Percentiles rank a stretch among this genome's conserved stretches.
Conservation (phyloP, 2,329 filamentous ascomycete genomes). For the Claviceps arundinis region DNA sequence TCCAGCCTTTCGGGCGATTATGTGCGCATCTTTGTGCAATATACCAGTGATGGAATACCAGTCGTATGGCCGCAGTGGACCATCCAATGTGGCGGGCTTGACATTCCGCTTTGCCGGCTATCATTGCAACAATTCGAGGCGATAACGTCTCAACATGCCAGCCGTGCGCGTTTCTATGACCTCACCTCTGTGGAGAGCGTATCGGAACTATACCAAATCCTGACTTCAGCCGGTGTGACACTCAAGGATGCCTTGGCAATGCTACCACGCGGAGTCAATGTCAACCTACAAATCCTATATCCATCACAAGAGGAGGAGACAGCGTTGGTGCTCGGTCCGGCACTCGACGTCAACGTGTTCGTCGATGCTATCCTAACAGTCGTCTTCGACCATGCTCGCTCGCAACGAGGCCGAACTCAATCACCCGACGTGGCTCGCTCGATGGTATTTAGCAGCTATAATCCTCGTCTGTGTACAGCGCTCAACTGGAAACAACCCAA, state of each 20-base stretch:
- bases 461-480: conserved; percentile 77
- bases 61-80: conserved; percentile 83
- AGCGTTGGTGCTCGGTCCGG: conserved; percentile 54
- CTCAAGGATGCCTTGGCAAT: conserved; percentile 63
- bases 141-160: conserved; percentile 31
- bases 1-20: conserved; percentile 96
- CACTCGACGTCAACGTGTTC: conserved; percentile 72
- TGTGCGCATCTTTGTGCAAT: conserved; percentile 78
- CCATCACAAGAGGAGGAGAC: conserved; percentile 65
- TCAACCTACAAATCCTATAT: conserved; percentile 87
- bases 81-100: conserved; percentile 59
- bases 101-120: conserved; percentile 70
- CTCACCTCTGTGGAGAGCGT: conserved; percentile 36
- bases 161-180: conserved; percentile 28
- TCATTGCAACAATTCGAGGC: conserved; percentile 58
- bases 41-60: conserved; percentile 76
- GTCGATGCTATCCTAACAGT: conserved; percentile 72
- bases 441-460: conserved; percentile 90
- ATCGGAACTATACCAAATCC: conserved; percentile 54
- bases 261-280: conserved; percentile 66
- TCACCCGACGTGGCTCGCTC: conserved; percentile 64
- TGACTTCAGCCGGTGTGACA: conserved; percentile 66
- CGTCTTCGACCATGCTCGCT: conserved; percentile 83
- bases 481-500: conserved; percentile 99
- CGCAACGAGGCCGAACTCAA: conserved; percentile 46